phyloP scores from a whole-genome alignment of 2,329 filamentous ascomycete species.

The Fusarium proliferatum region DNA sequence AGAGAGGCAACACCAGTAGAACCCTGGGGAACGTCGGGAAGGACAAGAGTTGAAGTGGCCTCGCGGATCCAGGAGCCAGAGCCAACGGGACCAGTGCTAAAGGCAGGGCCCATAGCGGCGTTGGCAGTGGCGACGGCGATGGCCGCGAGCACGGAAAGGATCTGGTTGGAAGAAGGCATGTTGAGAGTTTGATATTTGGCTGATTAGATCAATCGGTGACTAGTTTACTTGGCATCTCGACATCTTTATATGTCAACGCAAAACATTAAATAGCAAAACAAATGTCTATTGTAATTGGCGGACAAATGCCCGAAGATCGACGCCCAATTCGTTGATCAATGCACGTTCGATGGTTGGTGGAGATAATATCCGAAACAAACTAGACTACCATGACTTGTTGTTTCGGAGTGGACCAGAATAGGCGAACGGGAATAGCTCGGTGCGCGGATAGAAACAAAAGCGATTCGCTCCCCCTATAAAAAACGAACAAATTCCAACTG shows the following conservation, averaged over 20 bases:
- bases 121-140: constrained; percentile 29
- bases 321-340: constrained; percentile 14
- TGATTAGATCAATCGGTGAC: neutral
- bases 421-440: neutral
- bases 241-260: neutral
- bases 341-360: constrained; percentile 4
- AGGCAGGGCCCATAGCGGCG: constrained; percentile 51
- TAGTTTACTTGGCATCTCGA: neutral
- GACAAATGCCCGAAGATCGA: constrained; percentile 3
- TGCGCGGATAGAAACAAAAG: neutral
- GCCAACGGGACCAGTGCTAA: constrained; percentile 58
- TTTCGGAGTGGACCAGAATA: neutral
- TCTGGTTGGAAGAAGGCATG: constrained; percentile 33
- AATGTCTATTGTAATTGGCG: constrained; percentile 1
- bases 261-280: neutral
- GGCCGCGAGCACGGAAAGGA: constrained; percentile 30
- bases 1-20: constrained; percentile 53
- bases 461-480: neutral
- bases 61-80: constrained; percentile 56
- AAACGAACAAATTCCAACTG: neutral
- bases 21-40: constrained; percentile 53
- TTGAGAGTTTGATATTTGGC: neutral
- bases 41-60: constrained; percentile 55
- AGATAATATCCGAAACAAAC: constrained; percentile 8
- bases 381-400: constrained; percentile 1